Evolutionary conservation across 768 basidiomycete genomes (phyloP), one percentile per base, ranked within the genome.

Genomic region (Tricholoma sp.): DNA sequence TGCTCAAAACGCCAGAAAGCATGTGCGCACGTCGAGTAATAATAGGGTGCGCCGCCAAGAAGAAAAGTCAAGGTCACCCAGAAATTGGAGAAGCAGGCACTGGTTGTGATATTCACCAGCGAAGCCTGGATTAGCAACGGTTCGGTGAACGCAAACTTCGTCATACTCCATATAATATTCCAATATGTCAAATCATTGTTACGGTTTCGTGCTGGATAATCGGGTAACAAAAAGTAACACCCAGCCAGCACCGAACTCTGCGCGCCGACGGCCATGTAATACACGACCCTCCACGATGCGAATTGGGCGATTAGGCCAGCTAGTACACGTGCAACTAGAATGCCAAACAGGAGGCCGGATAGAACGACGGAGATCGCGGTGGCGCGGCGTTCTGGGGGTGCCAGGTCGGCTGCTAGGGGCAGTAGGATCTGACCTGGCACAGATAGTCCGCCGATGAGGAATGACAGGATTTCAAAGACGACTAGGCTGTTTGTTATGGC

Each of bases 31-130:
- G 86, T 88, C 1, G 85, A 86, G 60, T 87, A 93, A 61, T 84
- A 65, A 65, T 92, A 94, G 0, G 88, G 88, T 2, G 83, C 69
- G 6, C 85, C 88, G 7, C 84, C 86, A 2, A 96, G 83, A 17
- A 94, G 73, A 74, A 94, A 95, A 0, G 91, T 92, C 57, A 90
- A 67, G 0, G 87, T 88, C 3, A 88, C 86, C 87, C 87, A 85
- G 60, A 83, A 85, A 60, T 74, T 79, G 11, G 72, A 76, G 63
- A 80, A 81, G 50, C 72, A 84, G 51, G 82, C 85, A 20, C 85
- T 85, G 57, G 79, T 80, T 11, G 76, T 78, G 12, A 90, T 65
- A 60, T 83, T 81, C 63, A 90, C 76, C 59, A 90, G 68, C 57
- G 78, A 74, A 2, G 77, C 74, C 66, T 94, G 92, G 9, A 92